Conservation (phyloP, 805 yeast species). For the Ascoidea asiatica region DNA sequence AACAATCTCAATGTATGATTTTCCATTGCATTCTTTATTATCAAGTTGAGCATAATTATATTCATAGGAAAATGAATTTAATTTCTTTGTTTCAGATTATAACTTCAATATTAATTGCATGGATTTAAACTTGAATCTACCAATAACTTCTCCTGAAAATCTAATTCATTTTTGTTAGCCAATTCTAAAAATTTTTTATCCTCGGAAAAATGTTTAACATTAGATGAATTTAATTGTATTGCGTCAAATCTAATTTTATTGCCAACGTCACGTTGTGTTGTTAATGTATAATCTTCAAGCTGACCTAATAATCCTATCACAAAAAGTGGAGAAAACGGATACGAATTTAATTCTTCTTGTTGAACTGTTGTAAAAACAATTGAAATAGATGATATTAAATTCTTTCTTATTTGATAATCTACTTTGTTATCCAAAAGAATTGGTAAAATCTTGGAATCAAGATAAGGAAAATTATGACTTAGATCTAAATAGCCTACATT, state of each 20-base stretch:
- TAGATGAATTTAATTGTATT: conserved; percentile 23
- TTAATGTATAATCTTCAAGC: conserved; percentile 65
- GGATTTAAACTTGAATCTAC: conserved; percentile 32
- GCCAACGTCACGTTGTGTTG: conserved; percentile 89
- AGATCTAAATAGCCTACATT: no score
- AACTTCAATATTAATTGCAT: conserved; percentile 21
- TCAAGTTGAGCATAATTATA: neutral
- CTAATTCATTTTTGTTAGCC: conserved; percentile 30
- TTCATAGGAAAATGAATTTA: conserved; percentile 1
- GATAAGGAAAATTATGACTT: no score
- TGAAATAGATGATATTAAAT: no score
- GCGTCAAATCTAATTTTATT: conserved; percentile 48
- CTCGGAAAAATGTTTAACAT: conserved; percentile 12
- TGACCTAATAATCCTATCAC: conserved; percentile 19
- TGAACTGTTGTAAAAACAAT: no score
- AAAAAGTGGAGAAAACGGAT: no score
- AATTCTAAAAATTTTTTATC: conserved; percentile 4
- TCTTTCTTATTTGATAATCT: conserved; percentile 17
- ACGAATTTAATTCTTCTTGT: no score
- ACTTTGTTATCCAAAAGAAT: conserved; percentile 13
- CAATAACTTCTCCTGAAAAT: conserved; percentile 51
- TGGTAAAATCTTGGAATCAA: no score
- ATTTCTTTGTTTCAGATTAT: conserved; percentile 2
- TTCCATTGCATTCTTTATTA: neutral
- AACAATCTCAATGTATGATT: neutral